A percentile compares a stretch with the other conserved stretches of the same genome.
Conservation (phyloP, 306 rosid genomes). For the Mimosa bimucronata region DNA sequence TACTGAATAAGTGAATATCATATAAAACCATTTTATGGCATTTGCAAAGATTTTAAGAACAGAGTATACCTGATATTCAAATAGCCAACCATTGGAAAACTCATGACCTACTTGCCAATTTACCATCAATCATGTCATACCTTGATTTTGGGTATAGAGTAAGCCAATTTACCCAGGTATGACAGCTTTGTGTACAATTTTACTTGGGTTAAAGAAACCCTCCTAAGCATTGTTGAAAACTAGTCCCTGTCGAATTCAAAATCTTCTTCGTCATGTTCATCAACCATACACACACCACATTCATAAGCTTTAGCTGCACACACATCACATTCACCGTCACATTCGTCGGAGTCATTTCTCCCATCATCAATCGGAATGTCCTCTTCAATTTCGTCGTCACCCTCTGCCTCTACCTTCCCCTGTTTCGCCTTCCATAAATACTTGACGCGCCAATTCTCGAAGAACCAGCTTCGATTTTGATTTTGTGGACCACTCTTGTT, state of each 20-base stretch:
- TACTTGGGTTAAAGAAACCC: constrained; percentile 76
- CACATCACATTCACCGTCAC: constrained; percentile 32
- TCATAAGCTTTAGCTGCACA: constrained; percentile 30
- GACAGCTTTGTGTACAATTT: constrained; percentile 83
- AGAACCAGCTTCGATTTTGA: constrained; percentile 63
- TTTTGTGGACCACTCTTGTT: constrained; percentile 28
- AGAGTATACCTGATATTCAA: constrained; percentile 23
- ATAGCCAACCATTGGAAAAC: neutral
- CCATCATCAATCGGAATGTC: constrained; percentile 29
- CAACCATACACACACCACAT: constrained; percentile 44
- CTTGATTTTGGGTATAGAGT: constrained; percentile 71
- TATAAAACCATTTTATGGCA: constrained; percentile 10
- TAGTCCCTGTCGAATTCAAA: constrained; percentile 66
- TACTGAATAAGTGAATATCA: neutral
- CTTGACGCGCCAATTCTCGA: constrained; percentile 66
- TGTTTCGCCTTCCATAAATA: constrained; percentile 61
- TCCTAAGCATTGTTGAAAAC: constrained; percentile 72
- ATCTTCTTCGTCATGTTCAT: constrained; percentile 38
- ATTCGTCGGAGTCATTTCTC: constrained; percentile 7
- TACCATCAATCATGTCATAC: constrained; percentile 35
- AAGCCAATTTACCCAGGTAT: constrained; percentile 80
- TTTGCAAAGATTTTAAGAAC: neutral
- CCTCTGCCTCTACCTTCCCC: neutral
- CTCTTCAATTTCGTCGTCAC: constrained; percentile 15
- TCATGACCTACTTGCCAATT: no score